Evolutionary conservation across 371 early-diverging fungal species (phyloP).

Genomic region (Synchytrium microbalum): DNA sequence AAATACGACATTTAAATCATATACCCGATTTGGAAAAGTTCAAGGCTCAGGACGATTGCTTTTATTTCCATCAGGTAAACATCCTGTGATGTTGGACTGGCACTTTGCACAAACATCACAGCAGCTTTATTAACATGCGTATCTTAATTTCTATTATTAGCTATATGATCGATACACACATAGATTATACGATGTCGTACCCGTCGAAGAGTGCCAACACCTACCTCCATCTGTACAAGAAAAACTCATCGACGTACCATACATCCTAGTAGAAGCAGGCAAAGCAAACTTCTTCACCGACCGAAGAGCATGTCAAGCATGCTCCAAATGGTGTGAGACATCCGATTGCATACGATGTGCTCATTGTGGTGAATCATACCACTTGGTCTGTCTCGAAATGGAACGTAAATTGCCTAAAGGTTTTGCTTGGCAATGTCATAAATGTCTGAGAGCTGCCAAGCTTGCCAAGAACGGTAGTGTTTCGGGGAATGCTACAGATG

Average conservation of each 20-base stretch:
- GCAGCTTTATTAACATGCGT: not conserved
- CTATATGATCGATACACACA: slow-evolving; percentile 82
- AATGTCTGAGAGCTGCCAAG: slow-evolving; percentile 15
- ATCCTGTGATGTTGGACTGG: not conserved
- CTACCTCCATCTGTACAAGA: slow-evolving; percentile 69
- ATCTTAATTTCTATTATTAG: not conserved
- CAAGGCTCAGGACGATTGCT: slow-evolving; percentile 53
- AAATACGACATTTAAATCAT: slow-evolving; percentile 59
- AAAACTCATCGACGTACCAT: slow-evolving; percentile 52
- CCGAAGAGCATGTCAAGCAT: slow-evolving; percentile 63
- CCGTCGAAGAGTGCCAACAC: slow-evolving; percentile 66
- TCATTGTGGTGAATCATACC: slow-evolving; percentile 21
- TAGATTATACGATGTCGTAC: slow-evolving; percentile 77
- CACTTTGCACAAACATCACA: not conserved
- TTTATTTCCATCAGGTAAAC: slow-evolving; percentile 65
- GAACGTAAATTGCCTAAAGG: slow-evolving; percentile 21
- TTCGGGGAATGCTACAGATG: not conserved
- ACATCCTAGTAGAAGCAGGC: too few species aligned
- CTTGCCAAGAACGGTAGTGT: slow-evolving; percentile 6
- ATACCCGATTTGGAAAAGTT: slow-evolving; percentile 56
- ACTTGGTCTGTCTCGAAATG: slow-evolving; percentile 21
- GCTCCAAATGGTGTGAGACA: slow-evolving; percentile 57
- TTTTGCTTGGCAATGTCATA: slow-evolving; percentile 29
- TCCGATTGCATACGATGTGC: slow-evolving; percentile 23
- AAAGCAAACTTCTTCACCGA: slow-evolving; percentile 69